A percentile compares a stretch with the other conserved stretches of the same genome.
Conservation (phyloP, 805 yeast species). For the Wickerhamiella australiensis region DNA sequence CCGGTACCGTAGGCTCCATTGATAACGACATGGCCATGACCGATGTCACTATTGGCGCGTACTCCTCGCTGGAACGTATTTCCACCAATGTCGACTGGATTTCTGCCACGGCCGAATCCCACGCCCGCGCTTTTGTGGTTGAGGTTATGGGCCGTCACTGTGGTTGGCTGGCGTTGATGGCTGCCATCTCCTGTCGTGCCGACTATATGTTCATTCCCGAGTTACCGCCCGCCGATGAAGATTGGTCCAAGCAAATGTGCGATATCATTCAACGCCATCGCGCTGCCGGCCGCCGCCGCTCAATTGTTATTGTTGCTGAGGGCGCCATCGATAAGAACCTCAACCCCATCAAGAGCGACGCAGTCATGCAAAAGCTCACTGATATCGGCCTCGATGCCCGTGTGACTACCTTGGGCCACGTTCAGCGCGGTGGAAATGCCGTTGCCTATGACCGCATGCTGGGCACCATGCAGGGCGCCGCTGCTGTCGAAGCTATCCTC, state of each 20-base stretch:
- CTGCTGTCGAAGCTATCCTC: slow-evolving; percentile 87
- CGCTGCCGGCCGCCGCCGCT: slow-evolving; percentile 77
- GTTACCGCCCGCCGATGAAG: slow-evolving; percentile 61
- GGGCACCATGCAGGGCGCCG: slow-evolving; percentile 95
- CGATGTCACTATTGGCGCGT: slow-evolving; percentile 94
- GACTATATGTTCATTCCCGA: slow-evolving; percentile 93
- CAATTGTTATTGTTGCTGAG: slow-evolving; percentile 94
- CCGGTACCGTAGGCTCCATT: slow-evolving; percentile 92
- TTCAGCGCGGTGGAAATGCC: slow-evolving; percentile 97
- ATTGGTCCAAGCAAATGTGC: slow-evolving; percentile 75
- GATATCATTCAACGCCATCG: slow-evolving; percentile 69
- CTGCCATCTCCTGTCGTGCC: slow-evolving; percentile 94
- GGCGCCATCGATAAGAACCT: slow-evolving; percentile 84
- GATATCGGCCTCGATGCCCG: slow-evolving; percentile 86
- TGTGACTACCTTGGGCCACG: slow-evolving; percentile 91
- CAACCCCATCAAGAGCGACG: slow-evolving; percentile 65
- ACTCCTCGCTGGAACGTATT: slow-evolving; percentile 83
- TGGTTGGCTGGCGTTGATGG: slow-evolving; percentile 97
- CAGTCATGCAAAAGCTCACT: slow-evolving; percentile 72
- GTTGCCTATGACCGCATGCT: slow-evolving; percentile 86
- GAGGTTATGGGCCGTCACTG: slow-evolving; percentile 99
- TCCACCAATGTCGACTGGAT: slow-evolving; percentile 91
- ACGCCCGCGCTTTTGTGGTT: slow-evolving; percentile 91
- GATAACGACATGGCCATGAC: slow-evolving; percentile 98
- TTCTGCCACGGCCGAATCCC: slow-evolving; percentile 95